Conservation (phyloP, 352 stramenopile genomes). For the Elongisporangium anandrum region DNA sequence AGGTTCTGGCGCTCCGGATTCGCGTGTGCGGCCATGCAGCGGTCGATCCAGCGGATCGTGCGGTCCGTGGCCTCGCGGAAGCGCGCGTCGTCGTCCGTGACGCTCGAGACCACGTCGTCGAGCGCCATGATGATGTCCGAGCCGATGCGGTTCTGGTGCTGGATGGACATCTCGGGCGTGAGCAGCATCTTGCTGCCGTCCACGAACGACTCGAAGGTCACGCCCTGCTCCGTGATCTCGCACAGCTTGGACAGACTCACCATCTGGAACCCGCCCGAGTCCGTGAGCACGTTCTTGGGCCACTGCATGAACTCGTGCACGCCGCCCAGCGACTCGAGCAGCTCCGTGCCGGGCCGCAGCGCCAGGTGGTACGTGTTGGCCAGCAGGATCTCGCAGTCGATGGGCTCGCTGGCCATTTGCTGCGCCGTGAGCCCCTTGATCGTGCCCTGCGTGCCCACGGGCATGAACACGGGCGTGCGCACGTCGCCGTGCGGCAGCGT, state of each 20-base stretch:
- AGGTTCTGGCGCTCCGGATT: constrained; percentile 90
- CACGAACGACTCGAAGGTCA: constrained; percentile 84
- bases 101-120: constrained; percentile 95
- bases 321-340: constrained; percentile 81
- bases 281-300: constrained; percentile 92
- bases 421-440: constrained; percentile 92
- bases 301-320: constrained; percentile 97
- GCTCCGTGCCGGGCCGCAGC: constrained; percentile 89
- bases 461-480: constrained; percentile 95
- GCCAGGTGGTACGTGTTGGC: constrained; percentile 98
- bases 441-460: constrained; percentile 95
- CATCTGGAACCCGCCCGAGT: constrained; percentile 99
- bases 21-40: constrained; percentile 90
- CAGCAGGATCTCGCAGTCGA: constrained; percentile 92
- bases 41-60: constrained; percentile 95
- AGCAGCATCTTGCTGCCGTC: constrained; percentile 91
- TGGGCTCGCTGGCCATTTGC: constrained; percentile 64
- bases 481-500: constrained; percentile 84
- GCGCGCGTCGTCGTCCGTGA: constrained; percentile 80
- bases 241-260: constrained; percentile 94
- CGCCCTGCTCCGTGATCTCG: constrained; percentile 86
- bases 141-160: constrained; percentile 95
- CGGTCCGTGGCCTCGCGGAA: constrained; percentile 91
- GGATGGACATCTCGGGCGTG: constrained; percentile 89
- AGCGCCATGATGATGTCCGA: constrained; percentile 98